phyloP scores from a whole-genome alignment of 495 filamentous ascomycete species.

The Baudoinia panamericana region DNA sequence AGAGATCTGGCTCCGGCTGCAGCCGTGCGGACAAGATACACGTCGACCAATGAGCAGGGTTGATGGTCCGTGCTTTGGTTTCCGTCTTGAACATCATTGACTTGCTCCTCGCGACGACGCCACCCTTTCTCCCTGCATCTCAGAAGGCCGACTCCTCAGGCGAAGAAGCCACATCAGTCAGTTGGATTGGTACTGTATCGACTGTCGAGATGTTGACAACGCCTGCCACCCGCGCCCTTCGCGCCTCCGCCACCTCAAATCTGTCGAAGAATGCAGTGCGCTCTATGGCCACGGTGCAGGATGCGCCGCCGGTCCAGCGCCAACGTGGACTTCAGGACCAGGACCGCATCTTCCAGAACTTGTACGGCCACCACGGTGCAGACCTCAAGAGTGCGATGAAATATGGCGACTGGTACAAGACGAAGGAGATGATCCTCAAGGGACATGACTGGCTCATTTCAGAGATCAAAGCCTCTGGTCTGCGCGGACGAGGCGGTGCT shows the following conservation, averaged over 20 bases:
- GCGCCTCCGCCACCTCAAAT: constrained; percentile 2
- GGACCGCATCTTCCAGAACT: constrained; percentile 97
- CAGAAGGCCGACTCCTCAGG: not conserved
- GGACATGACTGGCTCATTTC: constrained; percentile 97
- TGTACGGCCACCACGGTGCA: constrained; percentile 81
- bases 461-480: constrained; percentile 89
- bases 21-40: too few relatives aligned
- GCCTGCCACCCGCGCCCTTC: constrained; percentile 11
- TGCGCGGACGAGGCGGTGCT: constrained; percentile 91
- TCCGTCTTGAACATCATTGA: too few relatives aligned
- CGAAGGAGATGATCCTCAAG: constrained; percentile 93
- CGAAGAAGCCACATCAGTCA: constrained; percentile 3
- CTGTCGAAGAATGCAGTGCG: constrained; percentile 25
- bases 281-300: constrained; percentile 79
- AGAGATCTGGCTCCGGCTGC: too few relatives aligned
- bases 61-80: too few relatives aligned
- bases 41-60: too few relatives aligned
- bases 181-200: constrained; percentile 1
- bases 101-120: too few relatives aligned
- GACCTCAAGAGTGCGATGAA: constrained; percentile 93
- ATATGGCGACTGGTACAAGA: constrained; percentile 98
- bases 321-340: constrained; percentile 86
- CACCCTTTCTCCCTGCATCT: too few relatives aligned
- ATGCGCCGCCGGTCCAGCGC: constrained; percentile 56
- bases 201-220: constrained; percentile 9